These are phyloP conservation scores for Aspergillus panamensis DNA, from an alignment of 495 filamentous ascomycete genomes.

Conservation along the genomic window DNA sequence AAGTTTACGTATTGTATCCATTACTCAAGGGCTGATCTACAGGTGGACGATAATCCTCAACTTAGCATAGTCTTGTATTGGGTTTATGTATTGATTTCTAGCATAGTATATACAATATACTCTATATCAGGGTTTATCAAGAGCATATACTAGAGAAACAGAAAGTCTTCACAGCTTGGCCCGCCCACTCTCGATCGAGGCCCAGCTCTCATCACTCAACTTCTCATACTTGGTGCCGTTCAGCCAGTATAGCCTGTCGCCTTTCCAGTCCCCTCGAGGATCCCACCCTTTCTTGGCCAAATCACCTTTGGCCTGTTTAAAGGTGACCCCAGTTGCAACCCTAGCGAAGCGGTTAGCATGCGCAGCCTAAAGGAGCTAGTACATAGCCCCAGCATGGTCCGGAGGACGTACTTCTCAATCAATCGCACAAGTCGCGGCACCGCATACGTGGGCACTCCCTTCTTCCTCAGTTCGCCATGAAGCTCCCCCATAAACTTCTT, in stretches of 20 bases:
- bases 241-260: constrained; percentile 48
- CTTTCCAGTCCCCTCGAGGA: constrained; percentile 32
- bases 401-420: constrained; percentile 42
- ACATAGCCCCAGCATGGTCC: too few relatives aligned
- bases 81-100: too few relatives aligned
- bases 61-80: too few relatives aligned
- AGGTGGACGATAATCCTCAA: too few relatives aligned
- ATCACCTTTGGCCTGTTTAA: constrained; percentile 52
- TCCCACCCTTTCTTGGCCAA: constrained; percentile 47
- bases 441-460: constrained; percentile 49
- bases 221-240: constrained; percentile 41
- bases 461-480: constrained; percentile 41
- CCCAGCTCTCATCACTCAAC: constrained; percentile 40
- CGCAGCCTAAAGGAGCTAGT: neutral
- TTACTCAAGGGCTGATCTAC: too few relatives aligned
- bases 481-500: constrained; percentile 35
- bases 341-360: constrained; percentile 19
- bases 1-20: too few relatives aligned
- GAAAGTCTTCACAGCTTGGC: constrained; percentile 41
- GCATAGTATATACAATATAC: too few relatives aligned
- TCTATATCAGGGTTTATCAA: neutral
- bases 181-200: constrained; percentile 41
- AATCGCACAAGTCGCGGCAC: constrained; percentile 49
- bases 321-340: constrained; percentile 48
- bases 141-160: neutral